Percentiles rank a stretch among this genome's conserved stretches.
phyloP scores from a whole-genome alignment of 2,329 filamentous ascomycete genomes.

The Fusarium solani-melongenae region DNA sequence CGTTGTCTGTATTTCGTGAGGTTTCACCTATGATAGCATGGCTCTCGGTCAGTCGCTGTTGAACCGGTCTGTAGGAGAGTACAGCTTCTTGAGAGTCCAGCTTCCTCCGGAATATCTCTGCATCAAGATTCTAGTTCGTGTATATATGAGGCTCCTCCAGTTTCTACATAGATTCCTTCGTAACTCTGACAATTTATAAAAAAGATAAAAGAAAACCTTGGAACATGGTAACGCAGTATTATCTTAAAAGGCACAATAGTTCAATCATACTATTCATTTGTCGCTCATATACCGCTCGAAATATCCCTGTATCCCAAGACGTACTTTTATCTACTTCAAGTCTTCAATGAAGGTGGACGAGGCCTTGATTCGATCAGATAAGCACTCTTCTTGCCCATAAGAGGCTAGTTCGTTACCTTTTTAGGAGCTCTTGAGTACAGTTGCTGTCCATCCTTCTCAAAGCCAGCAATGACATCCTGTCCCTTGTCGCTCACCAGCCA shows the following conservation, averaged over 20 bases:
- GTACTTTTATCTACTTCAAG: background rate
- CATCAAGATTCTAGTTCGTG: background rate
- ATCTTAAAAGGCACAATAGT: background rate
- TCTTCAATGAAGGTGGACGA: background rate
- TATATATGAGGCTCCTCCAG: background rate
- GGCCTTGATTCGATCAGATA: background rate
- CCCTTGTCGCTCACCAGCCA: conserved; percentile 33
- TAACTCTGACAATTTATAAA: background rate
- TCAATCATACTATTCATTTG: background rate
- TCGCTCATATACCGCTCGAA: background rate
- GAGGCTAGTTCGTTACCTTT: conserved; percentile 48
- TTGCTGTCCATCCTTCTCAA: conserved; percentile 27
- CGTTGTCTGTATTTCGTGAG: background rate
- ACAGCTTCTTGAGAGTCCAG: background rate
- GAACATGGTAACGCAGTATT: background rate
- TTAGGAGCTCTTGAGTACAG: conserved; percentile 23
- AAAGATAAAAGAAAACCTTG: background rate
- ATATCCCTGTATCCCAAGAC: no score
- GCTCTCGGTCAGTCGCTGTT: background rate
- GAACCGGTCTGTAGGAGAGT: background rate
- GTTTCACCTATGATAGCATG: no score
- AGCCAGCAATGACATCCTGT: conserved; percentile 22
- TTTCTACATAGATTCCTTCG: background rate
- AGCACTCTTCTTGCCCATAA: background rate
- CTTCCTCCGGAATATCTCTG: background rate